Evolutionary conservation across 2,329 filamentous ascomycete species (phyloP).

Genomic region (Sodiomyces alkalinus): DNA sequence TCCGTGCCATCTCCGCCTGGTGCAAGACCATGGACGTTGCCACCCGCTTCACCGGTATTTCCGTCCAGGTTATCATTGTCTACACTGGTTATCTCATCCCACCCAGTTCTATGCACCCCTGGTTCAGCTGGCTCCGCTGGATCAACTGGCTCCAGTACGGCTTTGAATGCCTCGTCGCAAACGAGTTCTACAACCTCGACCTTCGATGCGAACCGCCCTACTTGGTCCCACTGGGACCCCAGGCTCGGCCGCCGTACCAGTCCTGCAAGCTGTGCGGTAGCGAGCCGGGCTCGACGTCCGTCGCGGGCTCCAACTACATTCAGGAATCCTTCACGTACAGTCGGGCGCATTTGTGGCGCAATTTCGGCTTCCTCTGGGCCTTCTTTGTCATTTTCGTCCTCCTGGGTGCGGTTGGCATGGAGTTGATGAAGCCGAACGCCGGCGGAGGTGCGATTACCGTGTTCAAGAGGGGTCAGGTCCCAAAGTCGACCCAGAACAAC

Average conservation of each 20-base stretch:
- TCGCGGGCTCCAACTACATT: slow-evolving; percentile 42
- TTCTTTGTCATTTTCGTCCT: slow-evolving; percentile 32
- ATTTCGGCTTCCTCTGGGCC: slow-evolving; percentile 34
- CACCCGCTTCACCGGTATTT: slow-evolving; percentile 14
- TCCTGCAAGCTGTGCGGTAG: slow-evolving; percentile 44
- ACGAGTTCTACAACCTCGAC: slow-evolving; percentile 41
- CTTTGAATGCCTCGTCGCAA: slow-evolving; percentile 52
- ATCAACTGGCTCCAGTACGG: slow-evolving; percentile 38
- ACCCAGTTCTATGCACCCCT: slow-evolving; percentile 26
- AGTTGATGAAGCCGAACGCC: slow-evolving; percentile 38
- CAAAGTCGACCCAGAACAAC: slow-evolving; percentile 38
- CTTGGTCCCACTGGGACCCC: slow-evolving; percentile 35
- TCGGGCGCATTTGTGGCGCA: slow-evolving; percentile 44
- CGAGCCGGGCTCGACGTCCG: slow-evolving; percentile 31
- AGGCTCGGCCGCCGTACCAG: slow-evolving; percentile 33
- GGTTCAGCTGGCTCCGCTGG: slow-evolving; percentile 40
- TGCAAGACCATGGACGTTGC: slow-evolving; percentile 31
- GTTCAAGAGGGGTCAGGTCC: slow-evolving; percentile 48
- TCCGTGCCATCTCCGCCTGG: slow-evolving; percentile 31
- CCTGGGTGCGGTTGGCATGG: slow-evolving; percentile 19
- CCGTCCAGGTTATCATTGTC: slow-evolving; percentile 13
- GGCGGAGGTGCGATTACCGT: slow-evolving; percentile 44
- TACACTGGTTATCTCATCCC: slow-evolving; percentile 33
- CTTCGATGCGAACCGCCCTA: slow-evolving; percentile 38
- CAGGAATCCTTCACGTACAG: slow-evolving; percentile 34